Base-by-base conservation (phyloP, 345 rosid genomes). In the Lepidium aucheri region DNA sequence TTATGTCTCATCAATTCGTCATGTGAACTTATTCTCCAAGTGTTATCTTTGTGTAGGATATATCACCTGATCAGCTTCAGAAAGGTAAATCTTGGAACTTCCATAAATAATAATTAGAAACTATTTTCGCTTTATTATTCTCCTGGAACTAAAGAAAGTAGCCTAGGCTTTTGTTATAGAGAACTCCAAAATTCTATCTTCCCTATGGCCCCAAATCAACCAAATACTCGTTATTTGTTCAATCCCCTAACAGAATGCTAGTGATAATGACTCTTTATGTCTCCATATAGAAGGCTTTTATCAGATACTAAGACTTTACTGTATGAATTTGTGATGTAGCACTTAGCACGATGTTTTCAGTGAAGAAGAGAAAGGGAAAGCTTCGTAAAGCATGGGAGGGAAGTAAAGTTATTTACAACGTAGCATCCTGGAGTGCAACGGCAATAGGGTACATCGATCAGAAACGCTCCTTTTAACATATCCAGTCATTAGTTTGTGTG, bases 361-460 rank as follows among this genome's bases (percentile, higher is more conserved):
- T 83, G 12, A 90, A 85, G 74, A 90, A 82, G 83, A 84, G 85
- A 41, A 86, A 86, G 68, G 96, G 99, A 61, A 94, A 85, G 80
- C 95, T 94, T 70, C 90, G 86, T n/a, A 90, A 82, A 83, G 99
- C 96, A n/a, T 94, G 95, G 99, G 97, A 94, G 28, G 99, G 99
- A 72, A 90, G 99, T 80, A 90, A 88, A 79, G 91, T 94, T 60
- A 55, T 87, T 38, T 94, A 94, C 74, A 90, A 94, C 15, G 89
- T 86, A 38, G 99, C 97, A 30, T 94, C 99, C 14, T 94, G 99
- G 99, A 92, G 97, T 3, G 99, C 96, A 74, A 94, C 99, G 62
- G 97, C 88, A 1, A 78, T 90, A 20, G 99, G 97, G 99, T 94
- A 69, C 20, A 11, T 33, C 1, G 1, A 22, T 28, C 38, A 51